These are phyloP conservation scores for Salvia hispanica DNA, from an alignment of 257 asterid species.

Conservation along the genomic window DNA sequence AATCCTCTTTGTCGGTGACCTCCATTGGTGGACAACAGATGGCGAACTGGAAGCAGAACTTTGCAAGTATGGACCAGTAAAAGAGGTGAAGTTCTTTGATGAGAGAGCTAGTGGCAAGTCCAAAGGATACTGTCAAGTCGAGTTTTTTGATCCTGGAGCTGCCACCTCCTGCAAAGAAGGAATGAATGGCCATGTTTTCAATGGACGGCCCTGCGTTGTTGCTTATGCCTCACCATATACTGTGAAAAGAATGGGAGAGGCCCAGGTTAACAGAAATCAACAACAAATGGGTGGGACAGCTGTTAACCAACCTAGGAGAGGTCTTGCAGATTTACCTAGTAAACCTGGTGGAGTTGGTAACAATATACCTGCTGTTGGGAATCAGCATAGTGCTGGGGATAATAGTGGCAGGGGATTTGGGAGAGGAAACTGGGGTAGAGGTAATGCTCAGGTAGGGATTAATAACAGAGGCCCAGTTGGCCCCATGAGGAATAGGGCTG, in stretches of 20 bases:
- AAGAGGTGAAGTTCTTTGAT: conserved; percentile 89
- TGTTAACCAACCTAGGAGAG: conserved; percentile 48
- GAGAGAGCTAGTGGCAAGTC: conserved; percentile 99
- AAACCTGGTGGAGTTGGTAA: conserved; percentile 51
- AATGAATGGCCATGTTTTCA: conserved; percentile 82
- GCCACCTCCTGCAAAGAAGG: conserved; percentile 89
- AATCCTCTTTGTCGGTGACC: conserved; percentile 84
- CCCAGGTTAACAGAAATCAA: conserved; percentile 69
- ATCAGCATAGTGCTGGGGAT: conserved; percentile 47
- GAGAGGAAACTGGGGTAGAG: conserved; percentile 86
- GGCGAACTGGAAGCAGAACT: conserved; percentile 67
- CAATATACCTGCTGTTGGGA: conserved; percentile 42
- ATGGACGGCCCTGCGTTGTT: conserved; percentile 93
- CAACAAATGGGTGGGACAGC: conserved; percentile 47
- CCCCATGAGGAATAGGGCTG: conserved; percentile 55
- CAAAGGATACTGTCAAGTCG: conserved; percentile 96
- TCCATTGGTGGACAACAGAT: conserved; percentile 99
- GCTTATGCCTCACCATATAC: conserved; percentile 86
- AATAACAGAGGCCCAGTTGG: conserved; percentile 62
- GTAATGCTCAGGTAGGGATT: conserved; percentile 62
- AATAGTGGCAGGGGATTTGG: conserved; percentile 64
- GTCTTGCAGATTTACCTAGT: conserved; percentile 49
- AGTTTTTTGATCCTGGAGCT: conserved; percentile 73
- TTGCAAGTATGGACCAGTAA: conserved; percentile 84
- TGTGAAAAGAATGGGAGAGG: conserved; percentile 88